Evolutionary conservation across 176 grass and related monocot genomes (phyloP), one percentile per base, ranked within the genome.

Genomic region (Oryza rufipogon): DNA sequence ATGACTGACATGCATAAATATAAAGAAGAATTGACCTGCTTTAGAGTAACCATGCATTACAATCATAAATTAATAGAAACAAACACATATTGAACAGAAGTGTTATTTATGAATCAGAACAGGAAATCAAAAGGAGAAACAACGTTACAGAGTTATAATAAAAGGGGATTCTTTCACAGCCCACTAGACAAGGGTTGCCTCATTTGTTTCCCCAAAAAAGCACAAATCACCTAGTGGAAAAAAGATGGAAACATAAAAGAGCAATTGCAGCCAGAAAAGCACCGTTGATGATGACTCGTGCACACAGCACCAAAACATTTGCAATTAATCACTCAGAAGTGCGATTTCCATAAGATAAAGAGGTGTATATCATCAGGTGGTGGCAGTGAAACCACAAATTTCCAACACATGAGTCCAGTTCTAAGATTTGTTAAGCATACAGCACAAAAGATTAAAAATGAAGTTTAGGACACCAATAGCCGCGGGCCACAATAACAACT

Each of bases 41-140:
- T 72, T 73, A 8, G 22, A 80, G n/a, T 54, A 67, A 86, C 10
- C 20, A 80, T 41, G 76, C 56, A 72, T 17, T 6, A 65, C 71
- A 67, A 73, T 38, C 12, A 17, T 12, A 71, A n/a, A 33, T 52
- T 48, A 17, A 2, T 70, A 51, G 33, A 65, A 73, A 49, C 48
- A 46, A 54, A 14, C 9, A 11, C 58, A 80, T 39, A 69, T 79
- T 26, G 19, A 86, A 68, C 22, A 79, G 1, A 63, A 63, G 11
- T 17, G 12, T 60, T 48, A 38, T 12, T 8, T 51, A 73, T 17
- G 41, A 39, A 41, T 65, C 48, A 33, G n/a, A n/a, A 48, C 2
- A 69, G 26, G 7, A 71, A 23, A 36, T 48, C 7, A 48, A 61
- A 64, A 54, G 38, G 38, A 64, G 3, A 71, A 78, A 45, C 2